Base-by-base conservation (phyloP, 495 filamentous ascomycete species). In the Trichoderma erinaceum region DNA sequence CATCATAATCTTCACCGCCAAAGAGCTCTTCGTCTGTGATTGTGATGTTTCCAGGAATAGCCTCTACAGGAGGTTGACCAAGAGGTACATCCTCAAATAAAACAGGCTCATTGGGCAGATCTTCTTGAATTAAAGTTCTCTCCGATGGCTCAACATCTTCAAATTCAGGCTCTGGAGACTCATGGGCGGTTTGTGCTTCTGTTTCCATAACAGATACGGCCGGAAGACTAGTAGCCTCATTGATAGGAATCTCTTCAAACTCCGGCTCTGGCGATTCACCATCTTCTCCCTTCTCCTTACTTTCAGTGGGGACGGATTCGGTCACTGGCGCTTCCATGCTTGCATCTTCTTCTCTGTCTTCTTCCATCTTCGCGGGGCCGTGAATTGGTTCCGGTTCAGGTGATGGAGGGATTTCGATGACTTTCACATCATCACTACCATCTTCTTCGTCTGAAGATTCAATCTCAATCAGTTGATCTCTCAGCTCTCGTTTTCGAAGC, bases 401-500 rank as follows among this genome's bases (percentile, higher is more conserved):
- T 12, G 70, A 64, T 7, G 66, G 74, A 29, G 78, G 78, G 12
- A 75, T 73, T 41, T 89, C 87, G 29, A 86, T 72, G 56, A 89
- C 83, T 66, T 89, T 80, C 18, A 87, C 71, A 76, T 87, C 86
- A 66, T 81, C 82, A 35, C 82, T 81, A 46, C 80, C 75, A 10
- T 82, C 81, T 46, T 81, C 75, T 8, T 75, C 78, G 32, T 75
- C 75, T 1, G 80, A 82, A 12, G 81, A 82, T 41, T 78, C 75
- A 25, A 83, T 82, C 65, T 81, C 73, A 46, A 83, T 74, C 27
- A 80, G 71, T 0, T 71, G 73, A 12, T 78, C 75, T 64, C 77
- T 70, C 12, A 70, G 72, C 50, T 69, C 67, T 56, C 66, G 71
- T 11, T 52, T 72, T 48, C 75, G 72, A 10, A 44, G 66, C 69